Conservation (phyloP, 805 yeast genomes). For the Clavispora santaluciae region DNA sequence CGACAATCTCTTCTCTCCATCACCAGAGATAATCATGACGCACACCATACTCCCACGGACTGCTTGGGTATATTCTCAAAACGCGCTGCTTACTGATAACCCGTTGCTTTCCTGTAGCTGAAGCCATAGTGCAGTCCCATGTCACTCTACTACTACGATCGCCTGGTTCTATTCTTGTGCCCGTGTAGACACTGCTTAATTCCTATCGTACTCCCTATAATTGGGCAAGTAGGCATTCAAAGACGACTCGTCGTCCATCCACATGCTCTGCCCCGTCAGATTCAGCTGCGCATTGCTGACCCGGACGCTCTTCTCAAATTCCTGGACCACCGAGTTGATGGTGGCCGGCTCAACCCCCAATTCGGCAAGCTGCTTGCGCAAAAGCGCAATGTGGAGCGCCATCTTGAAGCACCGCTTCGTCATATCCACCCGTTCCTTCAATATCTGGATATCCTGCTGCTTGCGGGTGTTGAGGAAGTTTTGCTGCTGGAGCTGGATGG, state of each 20-base stretch:
- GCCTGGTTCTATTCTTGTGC: too few species aligned
- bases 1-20: too few species aligned
- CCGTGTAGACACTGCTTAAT: too few species aligned
- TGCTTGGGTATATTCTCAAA: too few species aligned
- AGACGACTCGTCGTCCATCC: conserved; percentile 53
- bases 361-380: conserved; percentile 57
- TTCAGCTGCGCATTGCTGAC: conserved; percentile 53
- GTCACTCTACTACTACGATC: too few species aligned
- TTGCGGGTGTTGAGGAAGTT: conserved; percentile 47
- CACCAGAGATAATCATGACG: too few species aligned
- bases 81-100: too few species aligned
- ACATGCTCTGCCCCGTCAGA: conserved; percentile 50
- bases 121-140: too few species aligned
- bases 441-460: conserved; percentile 47
- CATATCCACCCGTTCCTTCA: conserved; percentile 47
- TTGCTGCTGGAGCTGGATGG: conserved; percentile 40
- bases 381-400: conserved; percentile 62
- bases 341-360: conserved; percentile 53
- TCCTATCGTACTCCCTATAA: conserved; percentile 52
- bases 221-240: conserved; percentile 54
- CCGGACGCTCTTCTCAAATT: conserved; percentile 55
- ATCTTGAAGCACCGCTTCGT: conserved; percentile 50
- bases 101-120: too few species aligned
- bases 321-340: conserved; percentile 48
- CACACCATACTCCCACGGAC: too few species aligned